Conservation (phyloP, 2,329 filamentous ascomycete species). For the Colletotrichum sp. region DNA sequence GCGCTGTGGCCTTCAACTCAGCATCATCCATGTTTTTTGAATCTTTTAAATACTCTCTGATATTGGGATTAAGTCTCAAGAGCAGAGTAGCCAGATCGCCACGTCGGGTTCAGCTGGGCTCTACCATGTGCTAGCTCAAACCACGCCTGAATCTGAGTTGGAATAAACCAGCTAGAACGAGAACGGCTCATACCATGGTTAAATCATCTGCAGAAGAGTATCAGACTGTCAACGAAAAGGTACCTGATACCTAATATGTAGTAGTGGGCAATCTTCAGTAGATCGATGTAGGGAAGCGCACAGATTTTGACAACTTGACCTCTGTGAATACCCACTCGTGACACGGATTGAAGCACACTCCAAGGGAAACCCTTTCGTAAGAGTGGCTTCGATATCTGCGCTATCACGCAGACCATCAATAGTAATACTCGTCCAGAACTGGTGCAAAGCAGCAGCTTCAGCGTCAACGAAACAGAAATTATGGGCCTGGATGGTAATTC, state of each 20-base stretch:
- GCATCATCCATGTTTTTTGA: slow-evolving; percentile 6
- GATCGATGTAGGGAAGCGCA: not conserved
- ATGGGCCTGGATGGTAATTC: not conserved
- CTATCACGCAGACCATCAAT: slow-evolving; percentile 19
- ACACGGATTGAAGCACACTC: not conserved
- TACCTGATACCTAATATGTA: not conserved
- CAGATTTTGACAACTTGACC: not conserved
- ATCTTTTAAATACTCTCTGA: not conserved
- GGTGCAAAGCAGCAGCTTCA: not conserved
- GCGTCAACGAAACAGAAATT: not conserved
- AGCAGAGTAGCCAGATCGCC: slow-evolving; percentile 10
- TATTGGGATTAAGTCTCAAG: not conserved
- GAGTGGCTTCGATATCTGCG: slow-evolving; percentile 9
- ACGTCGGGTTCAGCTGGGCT: not conserved
- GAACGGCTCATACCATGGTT: not conserved
- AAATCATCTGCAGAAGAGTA: not conserved
- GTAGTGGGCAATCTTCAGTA: not conserved
- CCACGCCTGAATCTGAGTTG: not conserved
- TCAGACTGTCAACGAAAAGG: not conserved
- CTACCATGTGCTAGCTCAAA: not conserved
- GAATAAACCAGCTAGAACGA: not conserved
- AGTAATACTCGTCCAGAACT: not conserved
- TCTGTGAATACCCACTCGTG: not conserved
- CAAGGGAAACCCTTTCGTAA: not conserved
- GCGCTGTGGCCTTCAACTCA: not conserved